phyloP scores from a whole-genome alignment of 1,284 basidiomycete genomes.

The Rhodotorula sp. region DNA sequence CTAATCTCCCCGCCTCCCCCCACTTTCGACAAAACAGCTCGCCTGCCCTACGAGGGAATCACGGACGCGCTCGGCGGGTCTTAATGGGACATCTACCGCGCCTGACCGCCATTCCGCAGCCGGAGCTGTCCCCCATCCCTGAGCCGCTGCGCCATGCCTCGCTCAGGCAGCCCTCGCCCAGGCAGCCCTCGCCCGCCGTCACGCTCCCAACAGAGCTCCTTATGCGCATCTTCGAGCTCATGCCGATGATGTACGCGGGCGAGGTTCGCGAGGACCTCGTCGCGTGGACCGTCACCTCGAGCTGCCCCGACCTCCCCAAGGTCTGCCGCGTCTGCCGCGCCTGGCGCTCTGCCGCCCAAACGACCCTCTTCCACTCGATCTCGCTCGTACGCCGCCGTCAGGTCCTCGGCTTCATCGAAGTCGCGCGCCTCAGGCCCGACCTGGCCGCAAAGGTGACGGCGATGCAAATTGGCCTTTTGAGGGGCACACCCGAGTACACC shows the following conservation, averaged over 20 bases:
- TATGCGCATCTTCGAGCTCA: conserved; percentile 2
- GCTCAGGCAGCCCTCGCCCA: not conserved
- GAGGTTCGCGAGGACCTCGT: conserved; percentile 10
- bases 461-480: not conserved
- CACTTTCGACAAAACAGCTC: too few species aligned
- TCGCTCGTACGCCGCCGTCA: not conserved
- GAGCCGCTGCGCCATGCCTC: not conserved
- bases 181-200: not conserved
- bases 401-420: not conserved
- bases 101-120: too few species aligned
- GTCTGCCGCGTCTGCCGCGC: conserved; percentile 7
- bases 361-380: conserved; percentile 7
- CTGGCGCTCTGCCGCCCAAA: conserved; percentile 7
- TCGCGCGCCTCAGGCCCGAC: not conserved
- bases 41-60: too few species aligned
- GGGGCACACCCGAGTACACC: not conserved
- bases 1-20: too few species aligned
- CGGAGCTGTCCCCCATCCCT: too few species aligned
- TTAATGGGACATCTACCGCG: too few species aligned
- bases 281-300: conserved; percentile 14
- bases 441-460: not conserved
- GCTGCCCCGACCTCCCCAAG: conserved; percentile 3
- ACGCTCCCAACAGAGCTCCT: conserved; percentile 11
- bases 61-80: too few species aligned
- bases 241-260: conserved; percentile 7